Evolutionary conservation across 2,329 filamentous ascomycete species (phyloP).

Genomic region (Aureobasidium mangrovei): DNA sequence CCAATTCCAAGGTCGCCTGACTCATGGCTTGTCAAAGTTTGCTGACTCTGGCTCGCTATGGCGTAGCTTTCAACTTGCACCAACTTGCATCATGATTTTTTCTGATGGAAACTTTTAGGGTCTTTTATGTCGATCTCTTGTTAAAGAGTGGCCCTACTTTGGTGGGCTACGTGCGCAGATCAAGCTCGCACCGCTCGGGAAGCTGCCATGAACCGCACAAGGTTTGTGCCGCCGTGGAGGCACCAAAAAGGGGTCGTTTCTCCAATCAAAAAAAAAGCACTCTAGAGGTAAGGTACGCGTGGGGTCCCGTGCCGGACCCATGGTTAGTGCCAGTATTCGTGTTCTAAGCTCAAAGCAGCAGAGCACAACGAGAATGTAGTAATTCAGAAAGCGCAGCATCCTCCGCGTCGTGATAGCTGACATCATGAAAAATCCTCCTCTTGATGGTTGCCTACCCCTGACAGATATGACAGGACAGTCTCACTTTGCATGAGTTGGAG

Average conservation of each 20-base stretch:
- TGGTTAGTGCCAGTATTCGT: background rate
- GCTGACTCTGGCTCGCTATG: background rate
- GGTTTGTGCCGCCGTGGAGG: background rate
- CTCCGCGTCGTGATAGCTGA: too few species aligned
- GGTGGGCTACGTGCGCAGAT: conserved; percentile 1
- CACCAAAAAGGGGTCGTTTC: conserved; percentile 4
- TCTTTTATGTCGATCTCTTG: background rate
- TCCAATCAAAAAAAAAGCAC: background rate
- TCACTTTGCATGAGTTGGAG: conserved; percentile 26
- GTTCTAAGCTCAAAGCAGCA: background rate
- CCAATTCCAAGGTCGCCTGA: background rate
- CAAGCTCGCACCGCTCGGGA: conserved; percentile 9
- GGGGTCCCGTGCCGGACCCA: conserved; percentile 2
- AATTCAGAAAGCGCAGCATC: background rate
- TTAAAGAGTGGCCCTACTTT: background rate
- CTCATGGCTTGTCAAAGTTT: conserved; percentile 1
- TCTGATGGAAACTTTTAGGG: background rate
- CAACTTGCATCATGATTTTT: background rate
- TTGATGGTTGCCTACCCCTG: conserved; percentile 21
- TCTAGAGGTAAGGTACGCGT: conserved; percentile 6
- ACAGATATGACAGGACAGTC: conserved; percentile 27
- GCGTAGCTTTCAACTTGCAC: background rate
- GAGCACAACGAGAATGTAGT: background rate
- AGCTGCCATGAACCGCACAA: conserved; percentile 1
- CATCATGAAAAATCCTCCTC: conserved; percentile 18